phyloP scores from a whole-genome alignment of 2,329 filamentous ascomycete species.

The Claviceps pusilla region DNA sequence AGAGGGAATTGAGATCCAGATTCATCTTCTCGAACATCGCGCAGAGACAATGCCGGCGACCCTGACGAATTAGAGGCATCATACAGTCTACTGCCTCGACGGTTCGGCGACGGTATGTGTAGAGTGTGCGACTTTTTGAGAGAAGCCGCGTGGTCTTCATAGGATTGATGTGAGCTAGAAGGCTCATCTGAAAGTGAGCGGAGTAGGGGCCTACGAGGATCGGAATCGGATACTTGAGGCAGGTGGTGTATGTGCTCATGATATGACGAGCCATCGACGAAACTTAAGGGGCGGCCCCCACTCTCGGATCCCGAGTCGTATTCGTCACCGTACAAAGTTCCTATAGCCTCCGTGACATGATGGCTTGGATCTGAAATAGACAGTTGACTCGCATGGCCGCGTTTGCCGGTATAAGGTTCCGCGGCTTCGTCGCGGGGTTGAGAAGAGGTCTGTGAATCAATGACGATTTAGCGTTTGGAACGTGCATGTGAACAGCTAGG shows the following conservation, averaged over 20 bases:
- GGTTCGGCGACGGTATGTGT: conserved; percentile 23
- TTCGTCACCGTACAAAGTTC: conserved; percentile 72
- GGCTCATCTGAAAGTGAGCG: conserved; percentile 33
- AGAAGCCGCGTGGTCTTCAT: conserved; percentile 16
- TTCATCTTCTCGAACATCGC: conserved; percentile 44
- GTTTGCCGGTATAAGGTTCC: conserved; percentile 41
- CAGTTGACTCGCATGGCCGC: conserved; percentile 42
- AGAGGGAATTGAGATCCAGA: conserved; percentile 57
- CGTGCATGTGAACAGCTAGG: neutral
- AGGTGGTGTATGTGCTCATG: conserved; percentile 32
- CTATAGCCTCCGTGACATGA: conserved; percentile 89
- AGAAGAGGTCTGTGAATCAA: conserved; percentile 38
- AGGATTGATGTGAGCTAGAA: conserved; percentile 13
- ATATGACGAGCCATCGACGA: conserved; percentile 43
- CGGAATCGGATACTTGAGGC: conserved; percentile 13
- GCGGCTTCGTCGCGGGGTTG: conserved; percentile 39
- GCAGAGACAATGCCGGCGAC: conserved; percentile 39
- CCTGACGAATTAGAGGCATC: conserved; percentile 29
- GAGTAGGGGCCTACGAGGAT: conserved; percentile 26
- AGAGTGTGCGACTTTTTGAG: conserved; percentile 31
- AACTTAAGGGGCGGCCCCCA: conserved; percentile 54
- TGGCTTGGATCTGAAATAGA: conserved; percentile 77
- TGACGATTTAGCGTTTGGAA: neutral
- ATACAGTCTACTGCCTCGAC: conserved; percentile 25
- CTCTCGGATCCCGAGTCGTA: conserved; percentile 42